These are phyloP conservation scores for Monoraphidium neglectum DNA, from an alignment of 139 green algal species.

Conservation along the genomic window DNA sequence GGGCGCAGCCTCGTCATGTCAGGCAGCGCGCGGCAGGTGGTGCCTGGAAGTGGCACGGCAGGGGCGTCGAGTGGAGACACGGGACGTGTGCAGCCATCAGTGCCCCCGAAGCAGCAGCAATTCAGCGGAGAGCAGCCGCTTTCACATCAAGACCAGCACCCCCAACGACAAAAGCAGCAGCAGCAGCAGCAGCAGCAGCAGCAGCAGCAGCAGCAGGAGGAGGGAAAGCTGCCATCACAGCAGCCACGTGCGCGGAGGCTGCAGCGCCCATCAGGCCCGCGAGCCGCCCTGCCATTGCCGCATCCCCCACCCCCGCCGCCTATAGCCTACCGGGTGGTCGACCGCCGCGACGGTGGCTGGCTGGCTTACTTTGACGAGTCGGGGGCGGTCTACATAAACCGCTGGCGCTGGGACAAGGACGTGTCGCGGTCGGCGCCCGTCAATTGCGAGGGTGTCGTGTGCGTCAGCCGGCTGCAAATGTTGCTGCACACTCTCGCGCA, in stretches of 20 bases:
- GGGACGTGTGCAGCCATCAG: not conserved
- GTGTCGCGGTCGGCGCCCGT: not conserved
- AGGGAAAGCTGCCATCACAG: no score
- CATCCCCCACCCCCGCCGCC: no score
- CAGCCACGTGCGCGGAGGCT: no score
- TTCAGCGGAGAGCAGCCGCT: no score
- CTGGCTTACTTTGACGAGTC: constrained; percentile 14
- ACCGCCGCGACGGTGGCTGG: not conserved
- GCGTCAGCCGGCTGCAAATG: constrained; percentile 18
- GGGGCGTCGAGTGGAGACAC: not conserved
- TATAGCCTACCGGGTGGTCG: no score
- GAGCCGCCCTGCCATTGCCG: no score
- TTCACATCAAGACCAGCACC: no score
- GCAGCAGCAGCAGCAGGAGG: not conserved
- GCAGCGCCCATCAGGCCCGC: no score
- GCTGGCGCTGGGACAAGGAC: constrained; percentile 14
- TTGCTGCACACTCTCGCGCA: constrained; percentile 30
- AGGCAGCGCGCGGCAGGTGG: no score
- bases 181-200: not conserved
- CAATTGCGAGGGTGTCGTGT: constrained; percentile 23
- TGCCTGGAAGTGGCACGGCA: no score
- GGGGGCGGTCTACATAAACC: constrained; percentile 9
- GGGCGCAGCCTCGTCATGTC: no score
- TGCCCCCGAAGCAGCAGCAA: constrained; percentile 7
- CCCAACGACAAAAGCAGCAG: not conserved